Base-by-base conservation (phyloP, 345 rosid species). In the Erysimum cheiranthoides region DNA sequence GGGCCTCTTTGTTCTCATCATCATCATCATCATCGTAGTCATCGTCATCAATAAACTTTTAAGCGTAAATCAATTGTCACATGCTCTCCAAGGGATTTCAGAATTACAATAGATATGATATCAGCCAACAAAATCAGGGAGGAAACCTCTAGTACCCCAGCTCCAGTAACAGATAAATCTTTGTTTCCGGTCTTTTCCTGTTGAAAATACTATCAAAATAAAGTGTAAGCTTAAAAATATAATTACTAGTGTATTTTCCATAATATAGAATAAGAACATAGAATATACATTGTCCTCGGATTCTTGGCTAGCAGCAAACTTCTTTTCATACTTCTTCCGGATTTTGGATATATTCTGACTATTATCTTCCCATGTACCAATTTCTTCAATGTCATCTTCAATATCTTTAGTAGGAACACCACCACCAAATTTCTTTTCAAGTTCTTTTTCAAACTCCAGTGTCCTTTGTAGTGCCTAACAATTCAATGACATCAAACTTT, bases 351-450 rank as follows among this genome's bases (percentile, higher is more conserved):
- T 83, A 83, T 49, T 87, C 82, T 85, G 93, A 78, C 84, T 78
- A 78, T 80, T 85, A 59, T 66, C 83, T 75, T 84, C 96, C 73
- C 84, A 79, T 49, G 71, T 84, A 57, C 94, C 97, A 81, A 89
- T 86, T 75, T 92, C 97, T 78, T 92, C 97, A 76, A 86, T 89
- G 78, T 90, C 97, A 70, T 68, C 83, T 57, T 81, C 89, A 52
- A 83, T 80, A 82, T 90, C 94, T 66, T 85, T 84, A 79, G 78
- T 87, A 66, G 75, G 82, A 80, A 81, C 75, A 65, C 84, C 94
- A 70, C 93, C 97, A 56, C 99, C 99, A 86, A 95, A 95, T 86
- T 89, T 90, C 85, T 88, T 90, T 60, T 93, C 99, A 77, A 92
- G 76, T 76, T 95, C 98, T 83, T 90, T 86, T 81, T 95, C 99